Conservation (phyloP, 768 basidiomycete species). For the Mycena polygramma region DNA sequence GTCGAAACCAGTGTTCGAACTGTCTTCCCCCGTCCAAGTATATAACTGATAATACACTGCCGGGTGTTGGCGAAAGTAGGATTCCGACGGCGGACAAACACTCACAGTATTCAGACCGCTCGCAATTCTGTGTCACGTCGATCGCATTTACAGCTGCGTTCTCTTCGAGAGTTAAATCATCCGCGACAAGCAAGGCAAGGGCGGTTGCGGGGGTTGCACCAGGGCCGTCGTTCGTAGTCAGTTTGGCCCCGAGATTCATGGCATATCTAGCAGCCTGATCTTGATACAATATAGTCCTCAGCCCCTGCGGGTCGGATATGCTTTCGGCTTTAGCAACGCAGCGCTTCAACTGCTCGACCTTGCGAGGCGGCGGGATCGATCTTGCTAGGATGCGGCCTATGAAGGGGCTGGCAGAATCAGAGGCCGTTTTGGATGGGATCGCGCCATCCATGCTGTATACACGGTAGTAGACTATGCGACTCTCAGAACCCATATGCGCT, state of each 20-base stretch:
- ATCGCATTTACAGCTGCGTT: too few relatives aligned
- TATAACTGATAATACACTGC: too few relatives aligned
- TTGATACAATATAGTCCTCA: background rate
- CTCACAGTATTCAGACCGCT: too few relatives aligned
- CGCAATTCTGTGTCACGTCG: too few relatives aligned
- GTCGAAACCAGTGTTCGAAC: background rate
- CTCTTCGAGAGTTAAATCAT: too few relatives aligned
- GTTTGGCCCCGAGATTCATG: background rate
- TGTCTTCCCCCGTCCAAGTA: background rate
- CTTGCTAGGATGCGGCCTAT: background rate
- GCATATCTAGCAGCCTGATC: background rate
- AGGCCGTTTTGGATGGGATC: background rate
- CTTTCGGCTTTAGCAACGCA: background rate
- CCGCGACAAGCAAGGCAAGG: too few relatives aligned
- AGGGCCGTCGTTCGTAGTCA: too few relatives aligned
- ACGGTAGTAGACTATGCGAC: background rate
- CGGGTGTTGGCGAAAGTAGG: too few relatives aligned
- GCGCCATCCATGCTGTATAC: background rate
- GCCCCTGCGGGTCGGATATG: background rate
- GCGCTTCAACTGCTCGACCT: background rate
- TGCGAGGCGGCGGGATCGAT: slow-evolving; percentile 6
- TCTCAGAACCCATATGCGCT: too few relatives aligned
- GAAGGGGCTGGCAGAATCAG: background rate
- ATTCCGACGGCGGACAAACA: too few relatives aligned
- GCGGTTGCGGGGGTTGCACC: too few relatives aligned